Evolutionary conservation across 179 eudicot genomes (phyloP).

Genomic region (Sideroxylon spinosum): DNA sequence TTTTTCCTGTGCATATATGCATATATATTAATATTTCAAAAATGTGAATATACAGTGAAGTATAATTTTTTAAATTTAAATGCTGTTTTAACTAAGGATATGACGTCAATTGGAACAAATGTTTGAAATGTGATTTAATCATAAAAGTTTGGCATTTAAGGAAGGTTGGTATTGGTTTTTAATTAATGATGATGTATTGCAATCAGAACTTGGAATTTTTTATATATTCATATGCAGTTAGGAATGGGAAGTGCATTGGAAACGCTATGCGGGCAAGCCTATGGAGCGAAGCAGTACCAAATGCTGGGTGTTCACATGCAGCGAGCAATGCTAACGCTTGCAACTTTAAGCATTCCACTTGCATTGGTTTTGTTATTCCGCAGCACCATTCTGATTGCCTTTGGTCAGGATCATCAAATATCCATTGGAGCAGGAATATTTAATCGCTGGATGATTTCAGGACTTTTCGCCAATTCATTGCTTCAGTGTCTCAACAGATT

Average conservation of each 20-base stretch:
- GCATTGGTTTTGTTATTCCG: constrained; percentile 48
- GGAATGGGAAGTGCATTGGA: constrained; percentile 73
- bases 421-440: constrained; percentile 52
- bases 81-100: too few relatives aligned
- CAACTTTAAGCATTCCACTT: constrained; percentile 35
- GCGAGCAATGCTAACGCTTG: constrained; percentile 42
- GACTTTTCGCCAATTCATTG: constrained; percentile 53
- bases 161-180: too few relatives aligned
- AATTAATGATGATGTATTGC: too few relatives aligned
- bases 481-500: constrained; percentile 51
- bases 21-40: too few relatives aligned
- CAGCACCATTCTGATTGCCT: constrained; percentile 25
- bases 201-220: too few relatives aligned
- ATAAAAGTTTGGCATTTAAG: too few relatives aligned
- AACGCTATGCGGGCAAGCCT: constrained; percentile 69
- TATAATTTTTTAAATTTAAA: too few relatives aligned
- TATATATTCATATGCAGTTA: constrained; percentile 27
- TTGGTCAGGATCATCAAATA: constrained; percentile 53
- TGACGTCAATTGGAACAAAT: too few relatives aligned
- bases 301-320: constrained; percentile 60
- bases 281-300: constrained; percentile 64
- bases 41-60: too few relatives aligned
- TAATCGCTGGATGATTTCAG: constrained; percentile 47
- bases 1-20: too few relatives aligned
- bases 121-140: too few relatives aligned